Base-by-base conservation (phyloP, 768 basidiomycete genomes). In the Xerocomellus dryophilus region DNA sequence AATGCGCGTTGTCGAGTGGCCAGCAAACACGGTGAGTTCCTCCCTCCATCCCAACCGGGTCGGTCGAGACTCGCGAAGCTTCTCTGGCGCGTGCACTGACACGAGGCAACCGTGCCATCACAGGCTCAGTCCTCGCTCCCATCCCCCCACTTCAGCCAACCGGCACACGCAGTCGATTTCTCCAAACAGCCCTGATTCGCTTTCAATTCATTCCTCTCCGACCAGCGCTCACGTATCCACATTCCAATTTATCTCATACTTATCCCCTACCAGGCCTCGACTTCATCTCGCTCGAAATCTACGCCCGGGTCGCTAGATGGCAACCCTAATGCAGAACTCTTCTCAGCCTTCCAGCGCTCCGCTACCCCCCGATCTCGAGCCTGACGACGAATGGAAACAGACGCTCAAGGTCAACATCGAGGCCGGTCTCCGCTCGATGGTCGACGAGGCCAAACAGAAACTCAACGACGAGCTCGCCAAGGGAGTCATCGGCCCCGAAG, bases 401-500 rank as follows among this genome's bases (percentile, higher is more conserved):
- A 52, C 61, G 2, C 70, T 81, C 60, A 72, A 64, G 62, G 73
- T 76, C 38, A 73, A 76, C 61, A 86, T 90, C 61, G 80, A 82
- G 59, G 72, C 74, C 2, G 71, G 71, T 8, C 63, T 75, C 46
- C 63, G 58, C 35, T 62, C 68, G 43, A 66, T 69, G 58, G 77
- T 86, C 55, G 78, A 83, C 50, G 86, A 86, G 54, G 81, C 88
- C 18, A 83, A 83, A 69, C 77, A 81, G 53, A 81, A 80, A 53
- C 68, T 81, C 35, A 75, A 81, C 34, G 67, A 71, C 15, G 77
- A 82, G 64, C 71, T 89, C 14, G 74, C 75, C 63, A 68, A 77
- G 68, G 62, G 66, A 51, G 56, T 79, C 64, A 60, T 73, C 52
- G 47, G 60, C 38, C 68, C 64, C 4, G 52, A 58, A 17, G 60